A percentile compares a stretch with the other conserved stretches of the same genome.
Evolutionary conservation across 1,284 basidiomycete genomes (phyloP).

Genomic region (Trichosporon coremiiforme): DNA sequence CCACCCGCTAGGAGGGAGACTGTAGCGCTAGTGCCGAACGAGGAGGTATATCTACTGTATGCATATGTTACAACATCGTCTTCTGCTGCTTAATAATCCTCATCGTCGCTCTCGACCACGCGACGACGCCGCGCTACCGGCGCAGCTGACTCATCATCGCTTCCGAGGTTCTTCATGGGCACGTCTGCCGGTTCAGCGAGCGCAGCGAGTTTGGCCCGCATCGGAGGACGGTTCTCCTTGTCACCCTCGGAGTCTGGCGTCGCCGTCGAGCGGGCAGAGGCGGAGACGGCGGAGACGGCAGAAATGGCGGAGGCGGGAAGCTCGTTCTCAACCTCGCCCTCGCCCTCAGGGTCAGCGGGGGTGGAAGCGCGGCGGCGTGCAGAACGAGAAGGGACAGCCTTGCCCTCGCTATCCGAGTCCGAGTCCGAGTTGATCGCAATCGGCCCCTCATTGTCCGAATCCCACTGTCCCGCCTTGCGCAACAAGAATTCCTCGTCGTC

Average conservation of each 20-base stretch:
- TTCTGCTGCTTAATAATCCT: conserved; percentile 5
- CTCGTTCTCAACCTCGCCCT: conserved; percentile 7
- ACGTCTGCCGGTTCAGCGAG: neutral
- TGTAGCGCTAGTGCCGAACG: conserved; percentile 20
- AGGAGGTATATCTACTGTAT: conserved; percentile 6
- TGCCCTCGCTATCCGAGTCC: neutral
- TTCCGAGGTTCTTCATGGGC: neutral
- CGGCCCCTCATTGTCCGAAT: neutral
- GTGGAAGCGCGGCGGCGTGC: no score
- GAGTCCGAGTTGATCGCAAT: neutral
- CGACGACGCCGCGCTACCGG: neutral
- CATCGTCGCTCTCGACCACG: neutral
- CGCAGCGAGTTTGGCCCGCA: neutral
- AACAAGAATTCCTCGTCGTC: conserved; percentile 18
- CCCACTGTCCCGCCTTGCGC: neutral
- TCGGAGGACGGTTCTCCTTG: conserved; percentile 9
- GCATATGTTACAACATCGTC: conserved; percentile 31
- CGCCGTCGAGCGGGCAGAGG: neutral
- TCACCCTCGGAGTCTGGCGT: neutral
- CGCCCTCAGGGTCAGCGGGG: no score
- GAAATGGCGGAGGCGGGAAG: no score
- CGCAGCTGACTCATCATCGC: neutral
- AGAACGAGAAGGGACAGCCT: no score
- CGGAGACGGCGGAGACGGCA: no score
- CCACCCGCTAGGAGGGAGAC: conserved; percentile 15